Base-by-base conservation (phyloP, 352 stramenopile species). In the Phytophthora podocarpi region DNA sequence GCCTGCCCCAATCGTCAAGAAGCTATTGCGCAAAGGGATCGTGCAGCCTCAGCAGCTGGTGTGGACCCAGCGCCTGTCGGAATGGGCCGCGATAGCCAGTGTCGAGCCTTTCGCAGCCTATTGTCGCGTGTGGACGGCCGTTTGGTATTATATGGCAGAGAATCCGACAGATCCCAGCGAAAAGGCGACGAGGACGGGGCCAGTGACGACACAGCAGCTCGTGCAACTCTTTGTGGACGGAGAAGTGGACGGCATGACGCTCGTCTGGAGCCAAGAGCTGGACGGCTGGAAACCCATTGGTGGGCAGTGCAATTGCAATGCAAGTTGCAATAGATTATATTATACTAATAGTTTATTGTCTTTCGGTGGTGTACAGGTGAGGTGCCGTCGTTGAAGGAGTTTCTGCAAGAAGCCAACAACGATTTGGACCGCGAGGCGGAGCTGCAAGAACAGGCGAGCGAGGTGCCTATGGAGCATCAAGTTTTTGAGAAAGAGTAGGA, bases 61-160 rank as follows among this genome's bases (percentile, higher is more conserved):
- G 30, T 95, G 86, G 86, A 90, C 84, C 18, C 67, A 79, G 49
- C 68, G 74, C 2, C 72, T 93, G 27, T 65, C 58, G 15, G 77
- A 85, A 43, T 95, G 86, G 86, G 59, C 57, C 10, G 48, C 76
- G 36, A 59, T 91, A 34, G 60, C 67, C 20, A 57, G 42, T 32
- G 64, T 78, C 27, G 75, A 87, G 41, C 70, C 75, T 3, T 89
- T 92, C 35, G 67, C 61, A 8, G 30, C 50, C 16, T 90, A 86
- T 64, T 90, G 74, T 51, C 48, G 49, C 35, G 72, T 78, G 32
- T 93, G 81, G 81, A 68, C 72, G 32, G 54, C 74, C 12, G 50
- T 64, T 36, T 95, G 86, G 82, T 79, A 78, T 53, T 90, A 86
- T 48, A 81, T 88, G 63, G 66, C 76, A 11, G 68, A 77, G n/a